phyloP scores from a whole-genome alignment of 1,284 basidiomycete species.

The Heliocybe sulcata region DNA sequence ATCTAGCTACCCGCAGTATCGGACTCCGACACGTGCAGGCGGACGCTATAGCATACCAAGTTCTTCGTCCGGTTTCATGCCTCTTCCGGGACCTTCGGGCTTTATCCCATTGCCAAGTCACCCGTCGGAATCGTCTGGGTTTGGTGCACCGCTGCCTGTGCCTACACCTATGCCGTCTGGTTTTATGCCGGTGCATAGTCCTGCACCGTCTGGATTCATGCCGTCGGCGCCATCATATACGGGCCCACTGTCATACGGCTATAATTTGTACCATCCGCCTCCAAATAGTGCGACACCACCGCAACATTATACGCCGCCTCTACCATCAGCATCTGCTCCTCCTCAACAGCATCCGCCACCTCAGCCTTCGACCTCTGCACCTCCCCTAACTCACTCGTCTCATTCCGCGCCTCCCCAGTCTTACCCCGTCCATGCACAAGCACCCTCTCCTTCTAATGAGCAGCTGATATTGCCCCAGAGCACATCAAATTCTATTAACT shows the following conservation, averaged over 20 bases:
- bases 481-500: background rate
- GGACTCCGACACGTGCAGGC: constrained; percentile 26
- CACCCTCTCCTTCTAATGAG: background rate
- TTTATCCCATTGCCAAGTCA: constrained; percentile 21
- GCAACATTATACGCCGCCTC: constrained; percentile 15
- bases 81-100: constrained; percentile 13
- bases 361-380: background rate
- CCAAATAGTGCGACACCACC: constrained; percentile 19
- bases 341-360: constrained; percentile 10
- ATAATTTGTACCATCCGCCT: constrained; percentile 28
- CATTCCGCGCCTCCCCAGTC: constrained; percentile 17
- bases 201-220: constrained; percentile 17
- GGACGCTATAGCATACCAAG: constrained; percentile 63
- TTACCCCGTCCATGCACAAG: constrained; percentile 20
- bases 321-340: constrained; percentile 16
- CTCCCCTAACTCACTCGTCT: constrained; percentile 10
- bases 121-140: constrained; percentile 40
- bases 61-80: constrained; percentile 61
- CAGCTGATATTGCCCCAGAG: background rate
- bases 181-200: constrained; percentile 14
- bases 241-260: constrained; percentile 10
- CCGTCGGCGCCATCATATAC: constrained; percentile 1
- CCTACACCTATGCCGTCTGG: constrained; percentile 21
- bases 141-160: constrained; percentile 17
- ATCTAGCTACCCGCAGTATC: constrained; percentile 17